Evolutionary conservation across 768 basidiomycete species (phyloP).

Genomic region (Suillus weaverae): DNA sequence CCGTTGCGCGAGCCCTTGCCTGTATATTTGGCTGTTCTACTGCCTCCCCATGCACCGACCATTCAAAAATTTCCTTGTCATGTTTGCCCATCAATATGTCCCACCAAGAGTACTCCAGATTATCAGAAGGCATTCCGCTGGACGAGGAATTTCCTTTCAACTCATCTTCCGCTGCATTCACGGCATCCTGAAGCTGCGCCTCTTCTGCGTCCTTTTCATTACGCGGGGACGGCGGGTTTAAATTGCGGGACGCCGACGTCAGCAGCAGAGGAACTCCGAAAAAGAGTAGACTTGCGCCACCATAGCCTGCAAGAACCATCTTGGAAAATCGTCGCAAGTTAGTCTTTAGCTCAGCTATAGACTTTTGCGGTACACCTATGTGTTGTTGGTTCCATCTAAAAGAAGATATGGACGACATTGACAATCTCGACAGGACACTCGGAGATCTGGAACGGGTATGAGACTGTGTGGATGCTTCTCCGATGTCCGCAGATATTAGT

Average conservation of each 20-base stretch:
- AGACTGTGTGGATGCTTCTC: constrained; percentile 45
- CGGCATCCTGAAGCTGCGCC: constrained; percentile 59
- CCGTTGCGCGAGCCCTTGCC: constrained; percentile 52
- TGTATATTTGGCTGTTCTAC: constrained; percentile 22
- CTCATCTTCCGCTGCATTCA: constrained; percentile 72
- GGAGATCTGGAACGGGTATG: constrained; percentile 34
- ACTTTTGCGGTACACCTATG: constrained; percentile 26
- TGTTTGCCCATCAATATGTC: constrained; percentile 76
- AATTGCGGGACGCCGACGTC: constrained; percentile 25
- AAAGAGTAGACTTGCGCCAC: constrained; percentile 77
- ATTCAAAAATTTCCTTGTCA: constrained; percentile 80
- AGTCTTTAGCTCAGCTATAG: constrained; percentile 56
- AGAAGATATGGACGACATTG: constrained; percentile 29
- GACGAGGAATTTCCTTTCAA: constrained; percentile 41
- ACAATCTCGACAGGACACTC: constrained; percentile 26
- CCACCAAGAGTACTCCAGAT: constrained; percentile 73
- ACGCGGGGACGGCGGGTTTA: constrained; percentile 26
- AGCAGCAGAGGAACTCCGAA: constrained; percentile 60
- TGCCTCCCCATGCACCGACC: constrained; percentile 41
- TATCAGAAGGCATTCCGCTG: constrained; percentile 22
- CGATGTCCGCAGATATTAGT: constrained; percentile 79
- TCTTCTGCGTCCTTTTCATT: constrained; percentile 57
- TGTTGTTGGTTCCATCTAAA: constrained; percentile 22
- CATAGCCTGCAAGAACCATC: constrained; percentile 82
- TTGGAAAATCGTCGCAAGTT: constrained; percentile 80